Conservation (phyloP, 1,139 yeast genomes). For the Scheffersomyces lignicola region DNA sequence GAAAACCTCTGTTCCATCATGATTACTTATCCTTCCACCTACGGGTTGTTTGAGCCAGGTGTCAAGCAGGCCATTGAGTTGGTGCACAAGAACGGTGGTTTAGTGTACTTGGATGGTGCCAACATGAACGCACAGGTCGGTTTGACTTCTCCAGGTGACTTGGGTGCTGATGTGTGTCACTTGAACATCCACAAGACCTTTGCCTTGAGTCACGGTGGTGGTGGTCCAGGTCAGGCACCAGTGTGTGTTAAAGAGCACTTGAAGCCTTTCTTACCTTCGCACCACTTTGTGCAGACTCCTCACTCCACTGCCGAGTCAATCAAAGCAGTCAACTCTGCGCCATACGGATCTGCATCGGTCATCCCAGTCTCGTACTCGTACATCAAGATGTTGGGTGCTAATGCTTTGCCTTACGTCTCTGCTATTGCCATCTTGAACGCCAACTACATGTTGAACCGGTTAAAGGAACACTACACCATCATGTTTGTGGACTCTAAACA, state of each 20-base stretch:
- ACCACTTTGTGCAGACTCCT: slow-evolving; percentile 62
- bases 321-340: slow-evolving; percentile 85
- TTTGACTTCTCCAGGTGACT: slow-evolving; percentile 92
- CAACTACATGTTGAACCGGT: slow-evolving; percentile 85
- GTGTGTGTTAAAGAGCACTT: slow-evolving; percentile 88
- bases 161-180: slow-evolving; percentile 99
- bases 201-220: slow-evolving; percentile 98
- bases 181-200: slow-evolving; percentile 95
- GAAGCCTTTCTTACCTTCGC: slow-evolving; percentile 80
- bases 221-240: slow-evolving; percentile 99
- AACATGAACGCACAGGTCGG: slow-evolving; percentile 99
- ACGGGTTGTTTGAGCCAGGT: slow-evolving; percentile 93
- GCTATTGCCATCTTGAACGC: slow-evolving; percentile 91
- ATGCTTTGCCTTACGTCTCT: slow-evolving; percentile 81
- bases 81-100: slow-evolving; percentile 87
- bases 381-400: slow-evolving; percentile 88
- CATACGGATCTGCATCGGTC: slow-evolving; percentile 93
- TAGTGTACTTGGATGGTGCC: slow-evolving; percentile 97
- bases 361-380: slow-evolving; percentile 93
- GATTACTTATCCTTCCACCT: slow-evolving; percentile 97
- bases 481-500: slow-evolving; percentile 63
- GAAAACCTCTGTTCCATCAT: slow-evolving; percentile 81
- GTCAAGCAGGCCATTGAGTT: slow-evolving; percentile 80
- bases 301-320: slow-evolving; percentile 59
- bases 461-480: slow-evolving; percentile 70